Conservation (phyloP, 306 rosid species). For the Geum urbanum region DNA sequence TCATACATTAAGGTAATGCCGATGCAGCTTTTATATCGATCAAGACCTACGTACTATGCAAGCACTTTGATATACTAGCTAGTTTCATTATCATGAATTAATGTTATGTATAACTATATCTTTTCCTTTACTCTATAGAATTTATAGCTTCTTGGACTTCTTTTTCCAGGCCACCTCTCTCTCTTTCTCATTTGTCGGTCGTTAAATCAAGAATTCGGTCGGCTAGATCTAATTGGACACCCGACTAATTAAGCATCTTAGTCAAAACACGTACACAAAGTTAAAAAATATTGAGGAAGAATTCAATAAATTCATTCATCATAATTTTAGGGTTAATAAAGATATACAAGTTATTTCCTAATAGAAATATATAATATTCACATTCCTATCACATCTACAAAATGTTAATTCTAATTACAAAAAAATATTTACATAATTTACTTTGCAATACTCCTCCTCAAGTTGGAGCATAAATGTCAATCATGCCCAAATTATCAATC, state of each 20-base stretch:
- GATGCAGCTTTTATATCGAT: background rate
- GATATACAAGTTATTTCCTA: no score
- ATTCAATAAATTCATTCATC: no score
- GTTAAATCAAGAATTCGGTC: constrained; percentile 21
- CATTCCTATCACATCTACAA: no score
- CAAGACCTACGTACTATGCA: background rate
- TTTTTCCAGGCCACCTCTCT: constrained; percentile 20
- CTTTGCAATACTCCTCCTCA: no score
- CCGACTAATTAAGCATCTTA: background rate
- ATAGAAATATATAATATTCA: no score
- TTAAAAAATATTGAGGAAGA: no score
- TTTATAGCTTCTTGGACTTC: constrained; percentile 35
- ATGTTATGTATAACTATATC: background rate
- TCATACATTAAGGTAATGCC: background rate
- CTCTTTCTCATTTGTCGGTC: constrained; percentile 16
- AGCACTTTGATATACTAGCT: background rate
- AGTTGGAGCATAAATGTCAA: no score
- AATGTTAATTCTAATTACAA: no score
- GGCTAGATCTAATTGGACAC: background rate
- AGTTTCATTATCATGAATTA: background rate
- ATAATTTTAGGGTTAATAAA: no score
- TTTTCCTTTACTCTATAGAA: constrained; percentile 29
- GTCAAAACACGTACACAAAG: constrained; percentile 27
- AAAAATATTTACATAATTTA: no score
- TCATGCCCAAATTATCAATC: no score